These are phyloP conservation scores for Candida khao-thaluensis DNA, from an alignment of 805 yeast species.

Conservation along the genomic window DNA sequence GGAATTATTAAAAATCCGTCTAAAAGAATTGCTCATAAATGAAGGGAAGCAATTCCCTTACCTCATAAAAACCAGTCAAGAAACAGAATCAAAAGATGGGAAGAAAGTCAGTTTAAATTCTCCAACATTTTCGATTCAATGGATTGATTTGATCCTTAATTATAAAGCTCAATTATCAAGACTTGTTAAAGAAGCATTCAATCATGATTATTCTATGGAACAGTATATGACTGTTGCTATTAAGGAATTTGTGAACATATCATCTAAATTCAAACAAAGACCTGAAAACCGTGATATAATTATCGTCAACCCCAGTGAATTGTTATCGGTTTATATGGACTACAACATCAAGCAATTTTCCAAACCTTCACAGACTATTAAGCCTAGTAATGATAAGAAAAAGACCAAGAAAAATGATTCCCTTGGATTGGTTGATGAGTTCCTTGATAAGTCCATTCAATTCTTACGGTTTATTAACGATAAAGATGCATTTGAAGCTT, in stretches of 20 bases:
- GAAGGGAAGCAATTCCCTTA: conserved; percentile 40
- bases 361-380: conserved; percentile 19
- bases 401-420: conserved; percentile 4
- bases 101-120: conserved; percentile 4
- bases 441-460: conserved; percentile 54
- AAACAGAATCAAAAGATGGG: background rate
- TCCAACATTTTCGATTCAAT: conserved; percentile 58
- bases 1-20: conserved; percentile 46
- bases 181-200: conserved; percentile 50
- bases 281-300: conserved; percentile 28
- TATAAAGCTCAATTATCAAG: conserved; percentile 50
- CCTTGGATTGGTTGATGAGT: conserved; percentile 23
- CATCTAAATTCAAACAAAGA: conserved; percentile 28
- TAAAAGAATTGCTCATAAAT: conserved; percentile 44
- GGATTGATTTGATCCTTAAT: conserved; percentile 60
- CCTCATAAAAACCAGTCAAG: conserved; percentile 19
- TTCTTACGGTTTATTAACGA: conserved; percentile 72
- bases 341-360: conserved; percentile 35
- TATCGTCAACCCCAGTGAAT: conserved; percentile 36
- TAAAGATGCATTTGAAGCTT: conserved; percentile 81
- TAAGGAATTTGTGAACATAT: conserved; percentile 56
- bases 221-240: conserved; percentile 61
- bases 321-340: conserved; percentile 42
- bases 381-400: conserved; percentile 2
- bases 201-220: conserved; percentile 47